Evolutionary conservation across 2,329 filamentous ascomycete species (phyloP).

Genomic region (Corynespora cassiicola): DNA sequence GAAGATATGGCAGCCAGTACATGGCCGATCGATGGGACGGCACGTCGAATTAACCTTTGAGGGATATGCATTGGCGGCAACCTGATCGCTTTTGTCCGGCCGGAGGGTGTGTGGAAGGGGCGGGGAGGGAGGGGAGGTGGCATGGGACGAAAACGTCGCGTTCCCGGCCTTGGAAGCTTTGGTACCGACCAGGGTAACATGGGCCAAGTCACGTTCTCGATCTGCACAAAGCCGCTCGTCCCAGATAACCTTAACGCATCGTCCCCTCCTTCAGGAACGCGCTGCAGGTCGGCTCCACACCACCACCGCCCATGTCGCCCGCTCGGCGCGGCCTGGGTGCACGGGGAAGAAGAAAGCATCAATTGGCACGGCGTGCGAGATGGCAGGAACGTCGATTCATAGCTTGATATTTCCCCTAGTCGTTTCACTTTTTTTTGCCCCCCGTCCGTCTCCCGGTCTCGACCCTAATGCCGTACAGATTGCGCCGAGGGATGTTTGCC

Average conservation of each 20-base stretch:
- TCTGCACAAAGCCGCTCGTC: slow-evolving; percentile 8
- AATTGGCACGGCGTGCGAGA: too few species aligned
- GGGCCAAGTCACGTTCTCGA: slow-evolving; percentile 9
- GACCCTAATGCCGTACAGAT: slow-evolving; percentile 20
- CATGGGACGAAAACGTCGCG: too few species aligned
- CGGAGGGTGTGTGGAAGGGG: too few species aligned
- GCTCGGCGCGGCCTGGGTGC: too few species aligned
- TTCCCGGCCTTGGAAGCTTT: slow-evolving; percentile 2
- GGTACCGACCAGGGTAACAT: slow-evolving; percentile 4
- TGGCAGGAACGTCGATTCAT: slow-evolving; percentile 23
- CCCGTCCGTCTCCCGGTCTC: slow-evolving; percentile 3
- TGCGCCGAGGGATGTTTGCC: slow-evolving; percentile 15
- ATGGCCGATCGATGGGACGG: too few species aligned
- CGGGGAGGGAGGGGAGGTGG: not conserved
- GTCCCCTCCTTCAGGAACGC: slow-evolving; percentile 31
- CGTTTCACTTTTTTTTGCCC: slow-evolving; percentile 23
- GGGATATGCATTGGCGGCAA: too few species aligned
- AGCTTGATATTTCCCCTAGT: slow-evolving; percentile 22
- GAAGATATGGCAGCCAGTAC: too few species aligned
- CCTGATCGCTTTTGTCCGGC: too few species aligned
- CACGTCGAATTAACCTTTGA: too few species aligned
- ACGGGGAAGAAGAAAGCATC: too few species aligned
- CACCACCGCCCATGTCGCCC: not conserved
- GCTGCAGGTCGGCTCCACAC: slow-evolving; percentile 23
- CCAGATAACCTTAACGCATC: slow-evolving; percentile 37